Evolutionary conservation across 2,329 filamentous ascomycete genomes (phyloP).

Genomic region (Monilinia aucupariae): DNA sequence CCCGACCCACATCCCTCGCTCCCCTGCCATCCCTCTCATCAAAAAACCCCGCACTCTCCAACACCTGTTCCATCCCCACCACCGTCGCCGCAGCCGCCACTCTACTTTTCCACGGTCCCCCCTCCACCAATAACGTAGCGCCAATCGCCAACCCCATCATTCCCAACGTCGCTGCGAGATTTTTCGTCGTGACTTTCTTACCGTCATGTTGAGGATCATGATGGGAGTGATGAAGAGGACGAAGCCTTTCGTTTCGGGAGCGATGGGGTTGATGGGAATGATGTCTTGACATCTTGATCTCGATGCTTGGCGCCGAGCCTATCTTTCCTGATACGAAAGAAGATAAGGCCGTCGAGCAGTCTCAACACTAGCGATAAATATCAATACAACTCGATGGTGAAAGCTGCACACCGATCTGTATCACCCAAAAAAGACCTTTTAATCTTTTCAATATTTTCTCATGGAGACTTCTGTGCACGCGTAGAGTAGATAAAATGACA

Average conservation of each 20-base stretch:
- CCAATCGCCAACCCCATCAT: slow-evolving; percentile 13
- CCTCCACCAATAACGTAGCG: neutral
- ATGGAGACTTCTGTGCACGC: neutral
- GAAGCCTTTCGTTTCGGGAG: neutral
- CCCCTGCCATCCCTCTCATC: slow-evolving; percentile 50
- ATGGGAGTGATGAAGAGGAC: neutral
- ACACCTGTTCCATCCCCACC: slow-evolving; percentile 4
- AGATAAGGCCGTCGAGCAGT: neutral
- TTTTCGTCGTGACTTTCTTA: slow-evolving; percentile 5
- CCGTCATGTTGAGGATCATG: neutral
- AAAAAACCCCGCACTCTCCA: slow-evolving; percentile 56
- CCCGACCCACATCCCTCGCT: slow-evolving; percentile 55
- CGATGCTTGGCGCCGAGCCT: no score
- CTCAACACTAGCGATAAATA: neutral
- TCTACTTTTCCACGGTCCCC: slow-evolving; percentile 2
- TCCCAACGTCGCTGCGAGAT: neutral
- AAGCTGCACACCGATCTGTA: neutral
- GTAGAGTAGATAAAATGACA: neutral
- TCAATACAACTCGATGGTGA: neutral
- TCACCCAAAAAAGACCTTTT: neutral
- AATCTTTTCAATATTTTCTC: neutral
- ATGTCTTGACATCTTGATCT: neutral
- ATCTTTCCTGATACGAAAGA: neutral
- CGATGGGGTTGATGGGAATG: neutral
- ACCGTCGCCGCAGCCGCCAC: slow-evolving; percentile 10